These are phyloP conservation scores for Serendipita vermifera DNA, from an alignment of 768 basidiomycete species.

Conservation along the genomic window DNA sequence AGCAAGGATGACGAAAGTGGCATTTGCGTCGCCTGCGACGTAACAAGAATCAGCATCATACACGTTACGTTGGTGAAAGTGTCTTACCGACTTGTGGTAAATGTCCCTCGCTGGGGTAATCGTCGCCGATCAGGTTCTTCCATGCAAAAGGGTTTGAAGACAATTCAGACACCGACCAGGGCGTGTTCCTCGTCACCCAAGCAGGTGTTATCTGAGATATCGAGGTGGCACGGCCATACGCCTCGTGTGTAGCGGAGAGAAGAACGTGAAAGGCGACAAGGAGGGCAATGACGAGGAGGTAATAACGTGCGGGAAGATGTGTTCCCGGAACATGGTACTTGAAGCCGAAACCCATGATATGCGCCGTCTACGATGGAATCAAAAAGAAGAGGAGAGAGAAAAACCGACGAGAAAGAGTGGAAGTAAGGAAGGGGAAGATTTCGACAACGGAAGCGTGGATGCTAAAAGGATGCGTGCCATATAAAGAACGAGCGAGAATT, in stretches of 20 bases:
- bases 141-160: not conserved
- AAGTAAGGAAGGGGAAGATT: too few species aligned
- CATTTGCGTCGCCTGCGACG: too few species aligned
- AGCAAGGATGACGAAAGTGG: slow-evolving; percentile 51
- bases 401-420: too few species aligned
- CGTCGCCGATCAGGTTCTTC: not conserved
- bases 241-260: not conserved
- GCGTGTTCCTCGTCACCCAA: too few species aligned
- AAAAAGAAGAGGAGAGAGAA: too few species aligned
- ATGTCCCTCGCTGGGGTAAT: not conserved
- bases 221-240: not conserved
- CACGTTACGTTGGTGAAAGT: too few species aligned
- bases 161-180: not conserved
- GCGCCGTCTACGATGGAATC: too few species aligned
- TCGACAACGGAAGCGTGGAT: too few species aligned
- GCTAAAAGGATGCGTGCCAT: too few species aligned
- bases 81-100: not conserved
- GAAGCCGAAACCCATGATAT: not conserved
- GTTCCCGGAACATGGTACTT: not conserved
- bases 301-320: not conserved
- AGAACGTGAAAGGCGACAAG: not conserved
- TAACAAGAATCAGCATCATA: too few species aligned
- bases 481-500: too few species aligned
- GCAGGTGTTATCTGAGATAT: not conserved
- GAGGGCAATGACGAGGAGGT: not conserved